These are phyloP conservation scores for Fusarium tanahbumbuense DNA, from an alignment of 2,329 filamentous ascomycete species.

Conservation along the genomic window DNA sequence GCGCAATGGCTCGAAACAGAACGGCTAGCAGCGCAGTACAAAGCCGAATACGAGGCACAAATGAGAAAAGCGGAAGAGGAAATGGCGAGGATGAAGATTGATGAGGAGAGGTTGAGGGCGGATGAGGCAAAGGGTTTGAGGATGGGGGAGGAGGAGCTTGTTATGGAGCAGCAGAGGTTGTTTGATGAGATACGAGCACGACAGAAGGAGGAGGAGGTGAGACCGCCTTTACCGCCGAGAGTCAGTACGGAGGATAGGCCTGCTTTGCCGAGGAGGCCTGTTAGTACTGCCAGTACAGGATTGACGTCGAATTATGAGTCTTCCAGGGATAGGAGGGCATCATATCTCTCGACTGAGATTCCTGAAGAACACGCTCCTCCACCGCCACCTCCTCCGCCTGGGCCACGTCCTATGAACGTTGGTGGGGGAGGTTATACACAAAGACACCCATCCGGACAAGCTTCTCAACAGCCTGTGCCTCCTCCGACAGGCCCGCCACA, in stretches of 20 bases:
- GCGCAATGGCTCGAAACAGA: slow-evolving; percentile 39
- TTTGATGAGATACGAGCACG: slow-evolving; percentile 28
- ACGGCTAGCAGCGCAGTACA: slow-evolving; percentile 37
- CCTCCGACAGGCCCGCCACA: no score
- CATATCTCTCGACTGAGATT: background rate
- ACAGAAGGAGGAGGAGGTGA: background rate
- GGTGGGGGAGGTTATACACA: no score
- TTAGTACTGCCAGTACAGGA: background rate
- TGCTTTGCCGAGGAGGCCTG: slow-evolving; percentile 29
- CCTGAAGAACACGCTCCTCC: slow-evolving; percentile 1
- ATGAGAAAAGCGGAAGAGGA: slow-evolving; percentile 22
- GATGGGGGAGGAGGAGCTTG: slow-evolving; percentile 20
- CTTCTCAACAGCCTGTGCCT: no score
- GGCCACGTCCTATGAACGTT: no score
- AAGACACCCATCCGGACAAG: no score
- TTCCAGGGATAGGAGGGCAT: background rate
- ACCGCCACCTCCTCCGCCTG: background rate
- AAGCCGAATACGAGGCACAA: slow-evolving; percentile 32
- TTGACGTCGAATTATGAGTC: slow-evolving; percentile 1
- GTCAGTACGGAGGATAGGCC: slow-evolving; percentile 15
- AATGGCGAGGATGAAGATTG: slow-evolving; percentile 13
- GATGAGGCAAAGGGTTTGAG: slow-evolving; percentile 15
- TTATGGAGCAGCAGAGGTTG: slow-evolving; percentile 30
- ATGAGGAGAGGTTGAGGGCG: slow-evolving; percentile 8
- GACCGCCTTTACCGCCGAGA: slow-evolving; percentile 23